phyloP scores from a whole-genome alignment of 1,139 yeast genomes.

The Debaryomyces coudertii region DNA sequence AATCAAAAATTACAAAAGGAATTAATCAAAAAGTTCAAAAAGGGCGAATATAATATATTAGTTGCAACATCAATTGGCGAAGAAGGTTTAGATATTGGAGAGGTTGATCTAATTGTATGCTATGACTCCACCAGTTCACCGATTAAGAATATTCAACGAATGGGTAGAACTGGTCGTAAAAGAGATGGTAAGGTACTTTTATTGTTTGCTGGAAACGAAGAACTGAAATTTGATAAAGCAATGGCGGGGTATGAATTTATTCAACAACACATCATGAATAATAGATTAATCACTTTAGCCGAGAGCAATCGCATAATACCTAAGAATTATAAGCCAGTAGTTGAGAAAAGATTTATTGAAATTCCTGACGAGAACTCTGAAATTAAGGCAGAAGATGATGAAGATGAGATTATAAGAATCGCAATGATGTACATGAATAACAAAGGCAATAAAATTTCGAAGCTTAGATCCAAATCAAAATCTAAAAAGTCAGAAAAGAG shows the following conservation, averaged over 20 bases:
- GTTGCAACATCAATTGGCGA: slow-evolving; percentile 98
- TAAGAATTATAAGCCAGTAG: slow-evolving; percentile 49
- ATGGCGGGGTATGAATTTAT: slow-evolving; percentile 82
- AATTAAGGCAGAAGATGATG: slow-evolving; percentile 54
- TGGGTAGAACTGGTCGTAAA: slow-evolving; percentile 98
- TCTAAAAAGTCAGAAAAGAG: slow-evolving; percentile 30
- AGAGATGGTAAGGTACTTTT: slow-evolving; percentile 85
- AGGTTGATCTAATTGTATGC: slow-evolving; percentile 90
- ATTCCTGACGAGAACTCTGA: slow-evolving; percentile 71
- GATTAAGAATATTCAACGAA: slow-evolving; percentile 87
- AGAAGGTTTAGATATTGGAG: slow-evolving; percentile 98
- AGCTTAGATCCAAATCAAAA: slow-evolving; percentile 12
- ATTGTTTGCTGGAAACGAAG: slow-evolving; percentile 78
- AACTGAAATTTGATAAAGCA: slow-evolving; percentile 77
- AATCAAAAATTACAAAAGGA: slow-evolving; percentile 73
- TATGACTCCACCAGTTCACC: slow-evolving; percentile 94
- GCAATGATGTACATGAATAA: slow-evolving; percentile 56
- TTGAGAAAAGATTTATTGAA: slow-evolving; percentile 59
- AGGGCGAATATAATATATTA: slow-evolving; percentile 71
- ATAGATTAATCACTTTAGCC: slow-evolving; percentile 43
- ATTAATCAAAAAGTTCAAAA: slow-evolving; percentile 70
- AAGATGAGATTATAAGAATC: slow-evolving; percentile 68
- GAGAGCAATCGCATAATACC: slow-evolving; percentile 73
- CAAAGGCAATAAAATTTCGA: slow-evolving; percentile 40
- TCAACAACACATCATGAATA: slow-evolving; percentile 61